Evolutionary conservation across 148 eudicot species (phyloP), one percentile per base, ranked within the genome.

Genomic region (Agrostemma githago): DNA sequence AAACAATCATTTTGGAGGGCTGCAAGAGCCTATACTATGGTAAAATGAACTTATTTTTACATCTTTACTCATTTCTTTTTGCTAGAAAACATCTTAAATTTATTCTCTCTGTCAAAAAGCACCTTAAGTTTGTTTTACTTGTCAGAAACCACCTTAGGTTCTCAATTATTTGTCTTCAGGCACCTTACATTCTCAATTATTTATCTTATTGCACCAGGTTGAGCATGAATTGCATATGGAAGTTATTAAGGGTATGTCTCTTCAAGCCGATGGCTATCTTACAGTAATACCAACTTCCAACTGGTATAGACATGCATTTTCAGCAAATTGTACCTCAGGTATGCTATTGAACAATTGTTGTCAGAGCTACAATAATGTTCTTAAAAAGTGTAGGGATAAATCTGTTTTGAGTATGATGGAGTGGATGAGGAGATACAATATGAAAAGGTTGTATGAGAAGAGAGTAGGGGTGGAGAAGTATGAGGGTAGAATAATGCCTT

Each of bases 271-370:
- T 63, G 57, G 37, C 3, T 72, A 60, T 8, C 12, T 72, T 1
- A 11, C 39, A 15, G n/a, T n/a, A n/a, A 72, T 58, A 3, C 66
- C 39, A 8, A 8, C 65, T 6, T 7, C 12, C 0, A 42, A 9
- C 41, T 72, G 66, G 75, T 72, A n/a, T 5, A 72, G 75, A 17
- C 53, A 72, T 72, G 75, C 54, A 2, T 72, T 72, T 59, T 40
- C 26, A 4, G 4, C 54, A 46, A 72, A 5, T 0, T 39, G 54
- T 12, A 72, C 39, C 6, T 58, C 54, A 2, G 66, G 42, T 1
- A 72, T 72, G 66, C 11, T 58, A 6, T 34, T 72, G 54, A 72
- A 72, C 8, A 72, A 56, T 5, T 17, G 54, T 3, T 37, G 64
- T 57, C 63, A 72, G 6, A 72, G 58, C 3, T 71, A 51, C 42